Base-by-base conservation (phyloP, 2,329 filamentous ascomycete genomes). In the Botrytis aclada region DNA sequence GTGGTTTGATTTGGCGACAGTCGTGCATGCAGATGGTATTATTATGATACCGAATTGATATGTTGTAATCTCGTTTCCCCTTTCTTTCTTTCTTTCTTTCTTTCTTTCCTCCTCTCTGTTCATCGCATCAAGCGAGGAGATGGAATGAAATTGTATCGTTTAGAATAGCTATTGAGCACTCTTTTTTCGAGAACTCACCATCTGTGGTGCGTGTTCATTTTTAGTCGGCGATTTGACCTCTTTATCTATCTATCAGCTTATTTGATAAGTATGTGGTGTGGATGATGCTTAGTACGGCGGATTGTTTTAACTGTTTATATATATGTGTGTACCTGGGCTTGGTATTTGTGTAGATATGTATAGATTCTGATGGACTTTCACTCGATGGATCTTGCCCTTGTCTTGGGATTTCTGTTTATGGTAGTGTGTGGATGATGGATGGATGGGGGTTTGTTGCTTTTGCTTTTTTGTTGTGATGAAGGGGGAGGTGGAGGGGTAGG, bases 271-370 rank as follows among this genome's bases (percentile, higher is more conserved):
- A 12, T 25, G 4, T n/a, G 47, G n/a, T n/a, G 22, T 25, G 20
- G 45, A 47, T 12, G 12, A 25, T n/a, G 47, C 25, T 51, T 51
- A 7, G 47, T 16, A 16, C 4, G 12, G 25, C 2, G 25, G 12
- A 3, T 16, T n/a, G 4, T 51, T 16, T 51, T 12, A n/a, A 14
- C 10, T 51, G 12, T 51, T 12, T 5, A n/a, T 7, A 0, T 43
- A 5, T 43, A 4, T 18, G 18, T 43, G 18, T 51, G 4, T 12
- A 51, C 0, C 10, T 25, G 10, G 1, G 1, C n/a, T n/a, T n/a
- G n/a, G n/a, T n/a, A n/a, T n/a, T n/a, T 16, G 16, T 25, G 45
- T n/a, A 6, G 25, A 12, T 51, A 18, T 10, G n/a, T 47, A 10
- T 47, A 4, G 4, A 20, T 45, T 45, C 20, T 20, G 43, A 43